Percentiles rank a stretch among this genome's conserved stretches.
These are phyloP conservation scores for Glutinoglossum americanum DNA, from an alignment of 495 filamentous ascomycete genomes.

Conservation along the genomic window DNA sequence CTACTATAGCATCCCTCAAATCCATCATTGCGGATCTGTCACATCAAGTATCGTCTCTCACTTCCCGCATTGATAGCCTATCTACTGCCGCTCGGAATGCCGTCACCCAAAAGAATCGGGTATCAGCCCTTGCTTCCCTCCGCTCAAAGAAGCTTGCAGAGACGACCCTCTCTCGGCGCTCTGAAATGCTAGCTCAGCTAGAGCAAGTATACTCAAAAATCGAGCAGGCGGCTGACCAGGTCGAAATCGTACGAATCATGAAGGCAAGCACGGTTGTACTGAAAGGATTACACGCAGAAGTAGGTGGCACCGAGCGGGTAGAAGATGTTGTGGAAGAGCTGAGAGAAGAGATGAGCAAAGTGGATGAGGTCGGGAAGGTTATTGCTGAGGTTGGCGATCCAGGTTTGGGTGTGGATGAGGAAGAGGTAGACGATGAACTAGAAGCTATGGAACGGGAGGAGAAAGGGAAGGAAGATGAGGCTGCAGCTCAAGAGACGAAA, in stretches of 20 bases:
- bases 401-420: constrained; percentile 45
- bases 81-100: constrained; percentile 40
- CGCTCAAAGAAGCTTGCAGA: constrained; percentile 64
- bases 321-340: constrained; percentile 53
- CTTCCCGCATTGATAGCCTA: constrained; percentile 25
- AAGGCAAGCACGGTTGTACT: constrained; percentile 51
- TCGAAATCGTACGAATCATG: constrained; percentile 63
- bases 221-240: constrained; percentile 64
- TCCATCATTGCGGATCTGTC: constrained; percentile 38
- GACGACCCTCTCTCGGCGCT: constrained; percentile 40
- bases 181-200: constrained; percentile 52
- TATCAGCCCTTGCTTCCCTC: constrained; percentile 54
- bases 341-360: constrained; percentile 57
- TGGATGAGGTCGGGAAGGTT: constrained; percentile 61
- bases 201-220: constrained; percentile 64
- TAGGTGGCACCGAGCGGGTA: constrained; percentile 57
- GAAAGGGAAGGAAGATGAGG: constrained; percentile 28
- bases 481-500: constrained; percentile 21
- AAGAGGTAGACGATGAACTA: constrained; percentile 74
- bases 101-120: constrained; percentile 44
- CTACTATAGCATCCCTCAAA: constrained; percentile 57
- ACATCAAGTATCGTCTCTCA: constrained; percentile 40
- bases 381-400: constrained; percentile 36
- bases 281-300: constrained; percentile 44
- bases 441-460: constrained; percentile 51